Base-by-base conservation (phyloP, 2,329 filamentous ascomycete genomes). In the Ophiostoma tasmaniense region DNA sequence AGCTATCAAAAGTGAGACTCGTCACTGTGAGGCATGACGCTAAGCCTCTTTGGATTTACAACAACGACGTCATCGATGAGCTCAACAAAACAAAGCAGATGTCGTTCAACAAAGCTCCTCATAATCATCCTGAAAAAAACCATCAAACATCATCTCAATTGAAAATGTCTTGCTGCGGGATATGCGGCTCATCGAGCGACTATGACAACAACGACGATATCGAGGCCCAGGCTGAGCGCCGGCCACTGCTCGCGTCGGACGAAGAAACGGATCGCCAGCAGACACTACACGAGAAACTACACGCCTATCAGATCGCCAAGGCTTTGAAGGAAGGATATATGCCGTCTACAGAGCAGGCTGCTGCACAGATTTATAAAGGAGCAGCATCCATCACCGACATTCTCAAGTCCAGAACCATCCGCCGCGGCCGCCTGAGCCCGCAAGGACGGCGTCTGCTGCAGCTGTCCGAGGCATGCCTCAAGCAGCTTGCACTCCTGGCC, bases 231-330 rank as follows among this genome's bases (percentile, higher is more conserved):
- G 64, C 61, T n/a, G 68, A 66, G 64, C 68, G 68, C 7, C 52
- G 64, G 28, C 68, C 68, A 10, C 30, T 69, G 52, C 64, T 69
- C 6, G 68, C 64, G 52, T 64, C 64, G n/a, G 68, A 69, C 64
- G 90, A 96, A 78, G 91, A 95, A 75, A 96, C 93, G 0, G 80
- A 83, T 39, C 81, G 93, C 68, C 91, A 97, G 83, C 84, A 88
- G 65, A 83, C 88, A 74, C 84, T 96, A 70, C 91, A 94, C 75
- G 88, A 94, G 78, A 97, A 97, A 82, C 85, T 98, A 71, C 94
- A 97, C 79, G 89, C 89, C 33, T 97, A 97, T 76, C 92, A 97
- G 82, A 96, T 97, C 90, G 77, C 93, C 35, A 86, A 91, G 67
- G 94, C 94, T 68, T 78, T 97, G 11, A 86, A 86, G 1, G 87